Evolutionary conservation across 805 yeast genomes (phyloP).

Genomic region (Saccharomycopsis selenospora): DNA sequence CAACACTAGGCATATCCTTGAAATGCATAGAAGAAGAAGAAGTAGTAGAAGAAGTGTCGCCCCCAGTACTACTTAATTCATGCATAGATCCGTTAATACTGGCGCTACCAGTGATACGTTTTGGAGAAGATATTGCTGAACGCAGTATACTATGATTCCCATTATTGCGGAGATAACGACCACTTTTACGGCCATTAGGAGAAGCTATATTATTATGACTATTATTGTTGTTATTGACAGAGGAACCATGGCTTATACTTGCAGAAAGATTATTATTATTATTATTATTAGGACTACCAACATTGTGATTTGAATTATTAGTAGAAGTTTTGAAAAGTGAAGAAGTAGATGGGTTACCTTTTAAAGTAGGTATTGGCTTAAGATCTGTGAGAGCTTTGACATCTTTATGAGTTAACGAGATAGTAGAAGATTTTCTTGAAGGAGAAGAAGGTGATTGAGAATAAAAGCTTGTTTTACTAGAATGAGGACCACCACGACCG

Average conservation of each 20-base stretch:
- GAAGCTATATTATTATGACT: no score
- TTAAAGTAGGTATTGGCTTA: conserved; percentile 20
- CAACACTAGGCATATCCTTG: conserved; percentile 54
- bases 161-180: neutral
- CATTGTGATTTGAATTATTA: neutral
- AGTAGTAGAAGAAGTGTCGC: conserved; percentile 13
- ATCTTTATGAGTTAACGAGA: conserved; percentile 18
- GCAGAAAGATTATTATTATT: neutral
- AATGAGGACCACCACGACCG: conserved; percentile 1
- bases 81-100: neutral
- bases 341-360: neutral
- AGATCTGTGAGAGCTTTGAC: conserved; percentile 20
- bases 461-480: neutral
- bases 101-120: neutral
- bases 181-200: neutral
- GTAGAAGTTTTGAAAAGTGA: neutral
- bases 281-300: neutral
- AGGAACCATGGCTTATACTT: neutral
- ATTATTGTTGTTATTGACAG: neutral
- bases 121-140: neutral
- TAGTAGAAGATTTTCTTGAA: neutral
- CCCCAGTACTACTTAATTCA: conserved; percentile 1
- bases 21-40: conserved; percentile 19
- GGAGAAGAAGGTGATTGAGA: conserved; percentile 12
- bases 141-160: neutral